These are phyloP conservation scores for Geotrichum citri-aurantii DNA, from an alignment of 1,139 yeast genomes.

Conservation along the genomic window DNA sequence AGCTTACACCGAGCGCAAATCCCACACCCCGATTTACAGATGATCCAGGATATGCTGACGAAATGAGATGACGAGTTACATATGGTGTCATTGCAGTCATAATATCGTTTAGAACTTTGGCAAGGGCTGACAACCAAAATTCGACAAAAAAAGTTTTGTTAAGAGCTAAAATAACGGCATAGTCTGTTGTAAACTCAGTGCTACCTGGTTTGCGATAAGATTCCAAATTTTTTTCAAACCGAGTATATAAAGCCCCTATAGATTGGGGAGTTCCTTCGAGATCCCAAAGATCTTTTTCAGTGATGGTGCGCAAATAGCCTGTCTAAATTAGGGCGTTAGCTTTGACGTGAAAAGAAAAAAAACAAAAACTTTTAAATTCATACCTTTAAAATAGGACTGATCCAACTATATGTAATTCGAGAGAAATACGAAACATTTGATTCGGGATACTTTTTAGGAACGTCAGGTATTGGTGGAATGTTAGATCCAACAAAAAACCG, in stretches of 20 bases:
- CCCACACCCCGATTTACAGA: slow-evolving; percentile 51
- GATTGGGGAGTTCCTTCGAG: slow-evolving; percentile 50
- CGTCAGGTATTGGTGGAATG: neutral
- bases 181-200: slow-evolving; percentile 37
- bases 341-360: neutral
- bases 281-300: slow-evolving; percentile 54
- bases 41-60: slow-evolving; percentile 35
- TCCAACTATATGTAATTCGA: slow-evolving; percentile 2
- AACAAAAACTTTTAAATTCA: neutral
- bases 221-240: slow-evolving; percentile 39
- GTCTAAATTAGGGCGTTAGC: slow-evolving; percentile 19
- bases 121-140: slow-evolving; percentile 43
- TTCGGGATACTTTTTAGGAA: slow-evolving; percentile 3
- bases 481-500: slow-evolving; percentile 1
- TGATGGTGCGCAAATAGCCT: slow-evolving; percentile 64
- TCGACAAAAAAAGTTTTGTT: slow-evolving; percentile 47
- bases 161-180: slow-evolving; percentile 43
- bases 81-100: slow-evolving; percentile 47
- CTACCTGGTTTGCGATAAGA: slow-evolving; percentile 33
- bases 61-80: slow-evolving; percentile 47
- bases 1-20: slow-evolving; percentile 50
- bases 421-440: neutral
- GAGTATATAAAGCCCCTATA: slow-evolving; percentile 40
- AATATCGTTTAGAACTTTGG: slow-evolving; percentile 45
- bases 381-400: slow-evolving; percentile 3